Evolutionary conservation across 768 basidiomycete species (phyloP).

Genomic region (Lenzites betulinus): DNA sequence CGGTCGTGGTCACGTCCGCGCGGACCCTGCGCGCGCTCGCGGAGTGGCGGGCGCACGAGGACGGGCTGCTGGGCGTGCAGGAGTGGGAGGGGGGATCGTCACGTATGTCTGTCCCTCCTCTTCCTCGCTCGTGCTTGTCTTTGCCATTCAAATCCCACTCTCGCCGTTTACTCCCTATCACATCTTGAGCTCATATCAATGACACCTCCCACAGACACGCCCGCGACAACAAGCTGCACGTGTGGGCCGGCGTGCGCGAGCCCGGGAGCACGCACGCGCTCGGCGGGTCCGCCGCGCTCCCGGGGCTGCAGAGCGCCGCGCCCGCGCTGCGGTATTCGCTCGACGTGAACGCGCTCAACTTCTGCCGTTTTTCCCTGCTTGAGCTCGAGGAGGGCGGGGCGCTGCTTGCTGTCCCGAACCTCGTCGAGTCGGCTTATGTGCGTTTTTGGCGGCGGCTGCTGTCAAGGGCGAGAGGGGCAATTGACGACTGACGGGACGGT

Average conservation of each 20-base stretch:
- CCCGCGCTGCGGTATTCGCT: conserved; percentile 67
- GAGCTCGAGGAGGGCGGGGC: conserved; percentile 37
- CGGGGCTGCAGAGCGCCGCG: conserved; percentile 46
- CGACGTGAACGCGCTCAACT: conserved; percentile 93
- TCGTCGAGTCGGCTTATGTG: conserved; percentile 88
- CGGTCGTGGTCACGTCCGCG: conserved; percentile 76
- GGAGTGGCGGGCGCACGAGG: conserved; percentile 78
- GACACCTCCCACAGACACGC: conserved; percentile 82
- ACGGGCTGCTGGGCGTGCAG: conserved; percentile 74
- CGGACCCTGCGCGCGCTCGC: conserved; percentile 70
- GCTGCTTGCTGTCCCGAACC: conserved; percentile 81
- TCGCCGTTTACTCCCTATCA: too few relatives aligned
- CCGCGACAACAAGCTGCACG: conserved; percentile 82
- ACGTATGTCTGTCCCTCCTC: conserved; percentile 61
- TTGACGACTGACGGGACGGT: too few relatives aligned
- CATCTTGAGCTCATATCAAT: too few relatives aligned
- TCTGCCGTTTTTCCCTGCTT: conserved; percentile 84
- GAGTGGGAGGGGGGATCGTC: conserved; percentile 69
- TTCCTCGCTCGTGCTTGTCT: too few relatives aligned
- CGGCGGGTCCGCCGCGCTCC: conserved; percentile 56
- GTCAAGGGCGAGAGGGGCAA: too few relatives aligned
- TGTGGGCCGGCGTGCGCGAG: conserved; percentile 57
- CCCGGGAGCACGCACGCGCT: conserved; percentile 35
- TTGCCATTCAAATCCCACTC: too few relatives aligned
- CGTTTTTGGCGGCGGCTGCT: too few relatives aligned